Base-by-base conservation (phyloP, 768 basidiomycete species). In the Pleurotus sapidus region DNA sequence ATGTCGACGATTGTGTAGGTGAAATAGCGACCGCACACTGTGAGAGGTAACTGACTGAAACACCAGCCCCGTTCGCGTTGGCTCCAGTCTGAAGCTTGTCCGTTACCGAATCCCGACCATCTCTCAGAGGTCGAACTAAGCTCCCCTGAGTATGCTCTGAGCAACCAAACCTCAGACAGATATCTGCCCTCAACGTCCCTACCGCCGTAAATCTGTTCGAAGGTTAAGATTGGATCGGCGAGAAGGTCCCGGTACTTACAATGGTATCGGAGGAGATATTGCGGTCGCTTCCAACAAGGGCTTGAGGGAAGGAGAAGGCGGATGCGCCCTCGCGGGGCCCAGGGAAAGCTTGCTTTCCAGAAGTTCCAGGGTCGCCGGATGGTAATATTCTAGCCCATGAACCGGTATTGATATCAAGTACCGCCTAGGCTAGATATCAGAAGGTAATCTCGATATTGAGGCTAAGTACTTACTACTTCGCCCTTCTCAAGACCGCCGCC, bases 301-400 rank as follows among this genome's bases (percentile, higher is more conserved):
- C 76, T 54, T 69, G 59, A 18, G 65, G 60, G 64, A 74, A 84
- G 4, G 89, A 83, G 38, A 90, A 68, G 1, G 81, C 86, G 7
- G 79, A 81, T 12, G 90, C 86, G 38, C 91, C 91, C 69, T 86
- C 77, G 48, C 91, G 85, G 45, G 88, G 84, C 24, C 76, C 73
- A 6, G 91, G 91, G 65, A 80, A 88, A 17, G 77, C 63, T 5
- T 72, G 71, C 12, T 65, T 67, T 40, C 80, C 81, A 17, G 74
- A 64, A n/a, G 74, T 69, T 15, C 76, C 79, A 43, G 91, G 91
- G 66, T 93, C 90, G 37, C 89, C 89, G 37, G 91, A 77, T 39
- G 91, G 91, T 37, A 92, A 69, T 15, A 90, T 68, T 61, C 91
- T 81, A 47, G 82, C 84, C 91, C 89, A 93, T 7, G 79, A 73